phyloP scores from a whole-genome alignment of 2,329 filamentous ascomycete genomes.

The Trichocomaceae sp. region DNA sequence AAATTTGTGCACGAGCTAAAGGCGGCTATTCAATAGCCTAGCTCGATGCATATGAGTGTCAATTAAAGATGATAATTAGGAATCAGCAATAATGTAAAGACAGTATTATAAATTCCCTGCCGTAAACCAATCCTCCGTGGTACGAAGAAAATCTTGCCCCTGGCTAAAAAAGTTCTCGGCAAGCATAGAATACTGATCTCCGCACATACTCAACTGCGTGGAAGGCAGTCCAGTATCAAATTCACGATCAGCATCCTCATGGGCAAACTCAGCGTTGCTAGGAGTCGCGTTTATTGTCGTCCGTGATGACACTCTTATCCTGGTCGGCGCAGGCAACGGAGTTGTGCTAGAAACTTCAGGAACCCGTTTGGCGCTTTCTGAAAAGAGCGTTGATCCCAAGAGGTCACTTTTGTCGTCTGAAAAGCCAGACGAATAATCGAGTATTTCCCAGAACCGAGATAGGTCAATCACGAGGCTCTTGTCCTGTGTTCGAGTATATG shows the following conservation, averaged over 20 bases:
- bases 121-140: constrained; percentile 32
- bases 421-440: constrained; percentile 42
- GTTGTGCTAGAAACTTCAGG: constrained; percentile 40
- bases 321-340: constrained; percentile 39
- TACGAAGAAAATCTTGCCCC: constrained; percentile 37
- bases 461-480: constrained; percentile 41
- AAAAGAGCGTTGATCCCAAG: constrained; percentile 38
- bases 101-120: constrained; percentile 25
- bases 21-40: constrained; percentile 17
- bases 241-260: constrained; percentile 16
- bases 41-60: neutral
- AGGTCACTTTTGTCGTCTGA: constrained; percentile 28
- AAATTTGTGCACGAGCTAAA: constrained; percentile 42
- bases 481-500: constrained; percentile 28
- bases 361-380: constrained; percentile 20
- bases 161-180: constrained; percentile 45
- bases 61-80: neutral
- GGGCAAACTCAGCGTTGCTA: constrained; percentile 18
- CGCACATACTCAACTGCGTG: constrained; percentile 21
- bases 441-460: constrained; percentile 44
- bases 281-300: constrained; percentile 13
- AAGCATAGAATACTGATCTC: constrained; percentile 42
- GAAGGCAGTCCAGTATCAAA: constrained; percentile 19
- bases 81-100: neutral
- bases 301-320: constrained; percentile 25